Percentiles rank a stretch among this genome's conserved stretches.
Conservation (phyloP, 495 filamentous ascomycete genomes). For the Neurospora sp. region DNA sequence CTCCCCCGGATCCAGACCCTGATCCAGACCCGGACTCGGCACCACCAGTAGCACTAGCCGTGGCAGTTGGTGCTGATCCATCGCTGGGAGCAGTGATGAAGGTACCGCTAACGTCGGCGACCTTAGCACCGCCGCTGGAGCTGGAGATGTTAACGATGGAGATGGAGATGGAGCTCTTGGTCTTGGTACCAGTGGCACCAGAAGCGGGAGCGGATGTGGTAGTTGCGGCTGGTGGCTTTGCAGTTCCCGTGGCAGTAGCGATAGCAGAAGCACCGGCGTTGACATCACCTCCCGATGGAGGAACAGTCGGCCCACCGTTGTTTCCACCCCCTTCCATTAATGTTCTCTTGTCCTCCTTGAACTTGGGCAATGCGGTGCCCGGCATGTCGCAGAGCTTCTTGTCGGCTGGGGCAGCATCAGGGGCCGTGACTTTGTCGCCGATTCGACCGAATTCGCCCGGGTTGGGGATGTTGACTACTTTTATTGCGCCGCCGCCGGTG, state of each 20-base stretch:
- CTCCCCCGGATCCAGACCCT: not conserved
- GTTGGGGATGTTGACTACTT: constrained; percentile 19
- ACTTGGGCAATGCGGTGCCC: too few species aligned
- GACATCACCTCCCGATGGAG: not conserved
- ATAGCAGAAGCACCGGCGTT: not conserved
- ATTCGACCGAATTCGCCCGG: constrained; percentile 14
- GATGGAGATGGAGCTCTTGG: not conserved
- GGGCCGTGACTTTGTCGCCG: too few species aligned
- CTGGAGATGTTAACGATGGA: too few species aligned
- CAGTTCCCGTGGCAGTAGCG: not conserved
- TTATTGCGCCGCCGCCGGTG: constrained; percentile 7
- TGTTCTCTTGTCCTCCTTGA: too few species aligned
- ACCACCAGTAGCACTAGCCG: not conserved
- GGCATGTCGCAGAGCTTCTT: too few species aligned
- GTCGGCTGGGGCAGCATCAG: too few species aligned
- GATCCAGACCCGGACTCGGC: not conserved
- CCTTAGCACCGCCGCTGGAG: too few species aligned
- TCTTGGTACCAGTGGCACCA: not conserved
- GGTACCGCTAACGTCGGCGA: not conserved
- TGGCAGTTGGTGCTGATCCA: not conserved
- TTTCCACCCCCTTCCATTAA: too few species aligned
- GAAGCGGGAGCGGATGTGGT: not conserved
- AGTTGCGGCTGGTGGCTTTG: not conserved
- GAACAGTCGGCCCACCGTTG: too few species aligned
- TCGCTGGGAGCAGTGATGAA: not conserved